Percentiles rank a stretch among this genome's conserved stretches.
These are phyloP conservation scores for Aegilops bicornis DNA, from an alignment of 176 grass and related monocot species.

Conservation along the genomic window DNA sequence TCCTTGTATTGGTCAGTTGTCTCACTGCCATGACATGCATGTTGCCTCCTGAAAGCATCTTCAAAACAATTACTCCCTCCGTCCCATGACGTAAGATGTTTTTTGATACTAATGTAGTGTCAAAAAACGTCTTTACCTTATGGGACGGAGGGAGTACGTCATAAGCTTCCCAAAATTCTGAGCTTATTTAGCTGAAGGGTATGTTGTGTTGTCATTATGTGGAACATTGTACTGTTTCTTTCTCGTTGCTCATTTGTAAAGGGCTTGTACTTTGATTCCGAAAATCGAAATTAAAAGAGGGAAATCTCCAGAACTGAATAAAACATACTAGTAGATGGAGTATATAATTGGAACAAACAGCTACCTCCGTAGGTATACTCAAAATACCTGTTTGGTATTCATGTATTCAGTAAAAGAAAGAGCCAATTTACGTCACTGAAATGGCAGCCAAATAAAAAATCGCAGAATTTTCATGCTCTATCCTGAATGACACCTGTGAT, in stretches of 20 bases:
- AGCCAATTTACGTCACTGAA: background rate
- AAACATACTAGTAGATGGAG: background rate
- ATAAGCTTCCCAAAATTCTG: no score
- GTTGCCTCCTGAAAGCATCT: slow-evolving; percentile 14
- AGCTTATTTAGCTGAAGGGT: no score
- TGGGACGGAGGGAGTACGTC: no score
- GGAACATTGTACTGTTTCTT: no score
- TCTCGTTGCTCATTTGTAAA: no score
- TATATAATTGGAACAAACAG: background rate
- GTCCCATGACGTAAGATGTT: no score
- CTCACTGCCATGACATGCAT: background rate
- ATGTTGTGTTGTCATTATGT: no score
- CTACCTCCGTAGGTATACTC: background rate
- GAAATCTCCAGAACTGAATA: background rate
- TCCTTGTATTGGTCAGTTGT: background rate
- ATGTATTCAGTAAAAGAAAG: background rate
- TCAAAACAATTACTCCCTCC: no score
- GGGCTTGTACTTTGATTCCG: background rate
- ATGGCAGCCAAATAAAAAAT: background rate
- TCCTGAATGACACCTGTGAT: background rate
- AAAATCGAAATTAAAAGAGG: background rate
- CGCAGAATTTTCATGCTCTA: background rate
- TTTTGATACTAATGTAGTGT: no score
- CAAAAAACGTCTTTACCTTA: no score
- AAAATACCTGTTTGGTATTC: background rate